Conservation (phyloP, 805 yeast genomes). For the Saturnispora silvae region DNA sequence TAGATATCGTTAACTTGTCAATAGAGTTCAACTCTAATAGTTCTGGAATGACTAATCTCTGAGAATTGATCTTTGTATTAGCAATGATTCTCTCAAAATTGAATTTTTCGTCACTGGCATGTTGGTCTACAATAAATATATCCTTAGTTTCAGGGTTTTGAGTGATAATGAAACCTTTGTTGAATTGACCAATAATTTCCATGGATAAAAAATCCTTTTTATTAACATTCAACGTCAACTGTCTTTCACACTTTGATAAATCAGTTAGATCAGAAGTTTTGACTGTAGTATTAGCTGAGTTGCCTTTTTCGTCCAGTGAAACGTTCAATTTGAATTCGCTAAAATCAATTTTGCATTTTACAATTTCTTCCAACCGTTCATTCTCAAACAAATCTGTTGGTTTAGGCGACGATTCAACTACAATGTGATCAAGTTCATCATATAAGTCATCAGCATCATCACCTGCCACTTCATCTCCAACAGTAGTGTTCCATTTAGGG, state of each 20-base stretch:
- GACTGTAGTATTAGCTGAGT: neutral
- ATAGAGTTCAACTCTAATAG: constrained; percentile 56
- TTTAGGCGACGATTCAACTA: no score
- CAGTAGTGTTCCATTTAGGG: no score
- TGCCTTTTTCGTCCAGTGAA: no score
- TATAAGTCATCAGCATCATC: no score
- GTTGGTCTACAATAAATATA: constrained; percentile 88
- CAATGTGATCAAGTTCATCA: no score
- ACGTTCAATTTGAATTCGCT: no score
- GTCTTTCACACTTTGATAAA: constrained; percentile 43
- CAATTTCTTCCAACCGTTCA: no score
- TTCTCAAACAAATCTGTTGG: no score
- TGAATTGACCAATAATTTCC: constrained; percentile 88
- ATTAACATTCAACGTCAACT: constrained; percentile 48
- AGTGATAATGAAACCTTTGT: constrained; percentile 86
- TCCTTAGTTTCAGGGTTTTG: constrained; percentile 40
- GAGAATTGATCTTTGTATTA: constrained; percentile 49
- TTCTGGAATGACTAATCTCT: constrained; percentile 55
- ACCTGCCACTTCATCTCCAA: no score
- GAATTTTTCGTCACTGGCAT: constrained; percentile 92
- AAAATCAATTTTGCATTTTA: no score
- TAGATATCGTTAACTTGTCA: constrained; percentile 66
- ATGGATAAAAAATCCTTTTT: constrained; percentile 66
- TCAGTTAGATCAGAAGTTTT: constrained; percentile 29
- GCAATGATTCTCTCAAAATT: constrained; percentile 68